Evolutionary conservation across 2,329 filamentous ascomycete species (phyloP).

Genomic region (Fusarium anguioides): DNA sequence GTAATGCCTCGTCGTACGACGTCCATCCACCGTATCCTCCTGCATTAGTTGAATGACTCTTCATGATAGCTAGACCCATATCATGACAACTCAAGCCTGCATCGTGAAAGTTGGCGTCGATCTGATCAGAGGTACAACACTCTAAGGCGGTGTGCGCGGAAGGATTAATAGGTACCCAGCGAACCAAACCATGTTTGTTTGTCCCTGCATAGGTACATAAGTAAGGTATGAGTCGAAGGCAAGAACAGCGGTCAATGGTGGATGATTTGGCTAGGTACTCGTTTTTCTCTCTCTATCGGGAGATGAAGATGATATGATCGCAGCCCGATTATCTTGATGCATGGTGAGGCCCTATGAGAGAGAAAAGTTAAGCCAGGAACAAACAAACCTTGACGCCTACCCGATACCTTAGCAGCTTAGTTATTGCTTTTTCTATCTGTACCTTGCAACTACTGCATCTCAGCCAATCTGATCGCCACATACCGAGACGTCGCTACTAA

Average conservation of each 20-base stretch:
- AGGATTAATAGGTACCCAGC: constrained; percentile 15
- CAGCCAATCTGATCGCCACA: neutral
- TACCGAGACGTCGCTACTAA: too few relatives aligned
- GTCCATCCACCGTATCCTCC: constrained; percentile 11
- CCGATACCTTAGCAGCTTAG: neutral
- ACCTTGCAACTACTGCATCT: neutral
- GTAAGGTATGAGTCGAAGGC: constrained; percentile 3
- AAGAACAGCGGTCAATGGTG: constrained; percentile 32
- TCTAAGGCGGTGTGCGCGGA: constrained; percentile 34
- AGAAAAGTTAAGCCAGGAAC: constrained; percentile 22
- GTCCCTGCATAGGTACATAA: constrained; percentile 5
- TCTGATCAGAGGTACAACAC: constrained; percentile 6
- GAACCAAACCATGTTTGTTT: constrained; percentile 26
- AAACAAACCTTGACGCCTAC: constrained; percentile 17
- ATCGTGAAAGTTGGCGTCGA: constrained; percentile 28
- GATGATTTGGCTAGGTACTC: neutral
- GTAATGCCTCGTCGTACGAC: constrained; percentile 13
- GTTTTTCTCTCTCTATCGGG: neutral
- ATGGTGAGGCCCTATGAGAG: neutral
- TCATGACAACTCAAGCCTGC: constrained; percentile 27
- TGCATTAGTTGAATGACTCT: constrained; percentile 8
- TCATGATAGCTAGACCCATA: constrained; percentile 16
- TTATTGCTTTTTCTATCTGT: constrained; percentile 11
- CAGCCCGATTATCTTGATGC: neutral
- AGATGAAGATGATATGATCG: neutral